These are phyloP conservation scores for Agapanthus africanus DNA, from an alignment of 106 monocot genomes.

Conservation along the genomic window DNA sequence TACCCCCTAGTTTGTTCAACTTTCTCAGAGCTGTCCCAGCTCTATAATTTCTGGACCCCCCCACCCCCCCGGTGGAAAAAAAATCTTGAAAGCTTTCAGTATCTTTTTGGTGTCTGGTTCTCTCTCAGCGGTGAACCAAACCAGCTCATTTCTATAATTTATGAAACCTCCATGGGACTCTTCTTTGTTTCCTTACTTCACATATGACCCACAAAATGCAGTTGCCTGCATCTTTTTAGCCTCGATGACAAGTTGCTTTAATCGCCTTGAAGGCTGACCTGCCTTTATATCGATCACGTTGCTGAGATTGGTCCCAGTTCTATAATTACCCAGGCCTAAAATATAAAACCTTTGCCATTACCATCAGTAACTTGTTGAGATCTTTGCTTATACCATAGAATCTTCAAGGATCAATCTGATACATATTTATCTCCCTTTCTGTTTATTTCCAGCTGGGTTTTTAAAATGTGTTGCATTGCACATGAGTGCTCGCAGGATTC, in stretches of 20 bases:
- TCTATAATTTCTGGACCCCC: too few relatives aligned
- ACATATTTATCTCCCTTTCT: not conserved
- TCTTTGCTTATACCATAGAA: not conserved
- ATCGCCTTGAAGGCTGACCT: constrained; percentile 3
- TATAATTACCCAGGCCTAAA: not conserved
- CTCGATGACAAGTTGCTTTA: constrained; percentile 4
- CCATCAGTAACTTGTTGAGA: not conserved
- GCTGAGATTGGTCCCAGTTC: not conserved
- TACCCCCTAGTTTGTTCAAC: too few relatives aligned
- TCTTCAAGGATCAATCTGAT: not conserved
- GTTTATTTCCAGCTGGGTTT: not conserved
- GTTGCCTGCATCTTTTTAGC: constrained; percentile 3
- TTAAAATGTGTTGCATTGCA: constrained; percentile 6
- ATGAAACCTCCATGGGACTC: too few relatives aligned
- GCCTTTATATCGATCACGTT: too few relatives aligned
- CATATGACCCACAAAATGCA: not conserved
- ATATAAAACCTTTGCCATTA: not conserved
- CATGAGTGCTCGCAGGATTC: constrained; percentile 6
- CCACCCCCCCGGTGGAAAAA: too few relatives aligned
- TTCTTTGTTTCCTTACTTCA: not conserved
- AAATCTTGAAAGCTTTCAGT: too few relatives aligned
- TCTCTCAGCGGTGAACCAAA: too few relatives aligned
- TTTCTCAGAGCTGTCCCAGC: too few relatives aligned
- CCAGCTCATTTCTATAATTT: too few relatives aligned
- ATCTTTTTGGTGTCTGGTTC: too few relatives aligned